phyloP scores from a whole-genome alignment of 768 basidiomycete genomes.

The Tylopilus felleus region DNA sequence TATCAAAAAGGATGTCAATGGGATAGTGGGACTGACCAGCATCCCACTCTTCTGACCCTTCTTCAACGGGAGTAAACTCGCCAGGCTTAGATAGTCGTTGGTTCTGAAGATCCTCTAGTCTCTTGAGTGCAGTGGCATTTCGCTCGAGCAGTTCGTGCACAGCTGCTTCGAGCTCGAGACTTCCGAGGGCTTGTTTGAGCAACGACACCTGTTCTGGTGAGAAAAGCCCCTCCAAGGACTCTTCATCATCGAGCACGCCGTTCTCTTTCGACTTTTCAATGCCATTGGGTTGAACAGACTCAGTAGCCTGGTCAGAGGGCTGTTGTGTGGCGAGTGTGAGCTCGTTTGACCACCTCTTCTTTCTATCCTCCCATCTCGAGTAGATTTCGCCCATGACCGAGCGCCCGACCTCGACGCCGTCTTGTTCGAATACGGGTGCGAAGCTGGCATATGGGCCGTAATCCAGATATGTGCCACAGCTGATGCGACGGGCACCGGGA shows the following conservation, averaged over 20 bases:
- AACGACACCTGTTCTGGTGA: constrained; percentile 51
- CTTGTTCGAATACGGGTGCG: constrained; percentile 76
- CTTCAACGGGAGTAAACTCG: constrained; percentile 48
- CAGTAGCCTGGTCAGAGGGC: background rate
- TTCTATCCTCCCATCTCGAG: constrained; percentile 48
- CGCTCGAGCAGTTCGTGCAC: constrained; percentile 65
- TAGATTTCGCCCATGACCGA: constrained; percentile 57
- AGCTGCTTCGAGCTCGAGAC: constrained; percentile 62
- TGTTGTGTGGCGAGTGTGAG: constrained; percentile 1
- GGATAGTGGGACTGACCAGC: constrained; percentile 51
- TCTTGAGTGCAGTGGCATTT: constrained; percentile 59
- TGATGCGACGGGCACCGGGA: constrained; percentile 51
- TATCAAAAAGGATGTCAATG: background rate
- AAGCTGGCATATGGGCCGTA: constrained; percentile 76
- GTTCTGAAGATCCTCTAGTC: constrained; percentile 65
- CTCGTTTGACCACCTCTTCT: constrained; percentile 29
- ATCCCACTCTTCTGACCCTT: constrained; percentile 81
- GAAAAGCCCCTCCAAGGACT: constrained; percentile 51
- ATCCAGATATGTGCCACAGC: constrained; percentile 69
- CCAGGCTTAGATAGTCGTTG: constrained; percentile 48
- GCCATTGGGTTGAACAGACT: constrained; percentile 11
- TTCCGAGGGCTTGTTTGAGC: constrained; percentile 59
- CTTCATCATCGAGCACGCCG: constrained; percentile 32
- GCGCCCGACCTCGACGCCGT: constrained; percentile 68
- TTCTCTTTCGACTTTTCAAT: constrained; percentile 6